A percentile compares a stretch with the other conserved stretches of the same genome.
Conservation (phyloP, 2,329 filamentous ascomycete genomes). For the Rhexocercosporidium sp. region DNA sequence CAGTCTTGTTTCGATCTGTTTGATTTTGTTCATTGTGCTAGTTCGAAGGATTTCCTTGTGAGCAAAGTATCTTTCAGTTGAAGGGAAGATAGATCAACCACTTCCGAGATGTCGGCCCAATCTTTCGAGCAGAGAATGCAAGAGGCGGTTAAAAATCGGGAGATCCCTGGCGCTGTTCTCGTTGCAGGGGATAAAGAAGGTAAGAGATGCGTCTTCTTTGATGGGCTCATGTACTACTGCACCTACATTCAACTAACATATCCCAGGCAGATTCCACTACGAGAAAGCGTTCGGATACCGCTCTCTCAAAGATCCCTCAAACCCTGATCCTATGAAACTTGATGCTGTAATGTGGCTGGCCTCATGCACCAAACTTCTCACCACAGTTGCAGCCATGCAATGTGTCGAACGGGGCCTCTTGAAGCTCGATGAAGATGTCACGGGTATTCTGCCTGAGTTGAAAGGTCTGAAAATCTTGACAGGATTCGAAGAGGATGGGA, state of each 20-base stretch:
- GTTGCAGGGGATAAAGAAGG: constrained; percentile 29
- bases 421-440: constrained; percentile 52
- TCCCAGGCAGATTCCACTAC: constrained; percentile 45
- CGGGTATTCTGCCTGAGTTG: constrained; percentile 34
- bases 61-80: too few relatives aligned
- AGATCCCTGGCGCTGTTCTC: constrained; percentile 33
- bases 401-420: constrained; percentile 58
- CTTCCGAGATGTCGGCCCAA: constrained; percentile 22
- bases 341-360: constrained; percentile 67
- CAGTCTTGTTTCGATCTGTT: too few relatives aligned
- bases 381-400: constrained; percentile 59
- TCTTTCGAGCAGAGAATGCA: constrained; percentile 31
- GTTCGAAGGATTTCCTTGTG: too few relatives aligned
- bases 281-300: constrained; percentile 44
- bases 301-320: constrained; percentile 54
- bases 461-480: constrained; percentile 37
- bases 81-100: background rate
- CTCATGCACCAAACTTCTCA: constrained; percentile 61
- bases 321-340: constrained; percentile 58
- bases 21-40: too few relatives aligned
- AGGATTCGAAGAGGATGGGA: constrained; percentile 32
- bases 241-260: background rate
- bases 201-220: constrained; percentile 15
- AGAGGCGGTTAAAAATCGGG: constrained; percentile 24
- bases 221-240: background rate